Base-by-base conservation (phyloP, 768 basidiomycete genomes). In the Cubamyces lactineus region DNA sequence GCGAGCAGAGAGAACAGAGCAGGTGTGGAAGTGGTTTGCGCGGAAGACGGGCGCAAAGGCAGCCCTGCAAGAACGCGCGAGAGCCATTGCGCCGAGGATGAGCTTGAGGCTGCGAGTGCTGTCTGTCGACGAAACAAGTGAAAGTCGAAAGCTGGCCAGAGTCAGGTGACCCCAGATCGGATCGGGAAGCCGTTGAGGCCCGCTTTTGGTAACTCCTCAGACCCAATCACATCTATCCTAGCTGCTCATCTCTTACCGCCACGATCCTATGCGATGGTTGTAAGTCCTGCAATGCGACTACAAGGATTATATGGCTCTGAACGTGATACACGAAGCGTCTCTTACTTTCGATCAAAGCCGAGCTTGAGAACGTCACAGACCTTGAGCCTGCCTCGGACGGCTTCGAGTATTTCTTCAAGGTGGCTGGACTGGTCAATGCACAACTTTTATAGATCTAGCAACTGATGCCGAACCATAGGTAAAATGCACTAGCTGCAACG, bases 341-440 rank as follows among this genome's bases (percentile, higher is more conserved):
- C 15, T 77, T 79, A 62, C 77, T 91, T 30, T 87, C 85, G 48
- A 89, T 91, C 72, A 86, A 86, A 75, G 92, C 92, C 12, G 88
- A 90, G 3, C 80, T 94, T 46, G 90, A 94, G 72, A 88, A 89
- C 66, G 85, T 93, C 62, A 89, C 90, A 9, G 78, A 84, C 67
- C 76, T 94, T 28, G 75, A 76, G 52, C 92, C 92, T 30, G 80
- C 82, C n/a, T 73, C 78, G 3, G 80, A 86, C 30, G 82, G 86
- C 65, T 94, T 89, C 66, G 88, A 92, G 59, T 94, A 84, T 72
- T 88, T 89, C 79, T 94, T 94, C 78, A 73, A 88, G 79, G 91
- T 90, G 52, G 59, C 41, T 47, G 17, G n/a, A 24, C 9, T 11
- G 11, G 34, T 11, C 34, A 34, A 34, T 34, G 34, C 9, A 34